Conservation (phyloP, 1,284 basidiomycete genomes). For the Marasmius tenuissimus region DNA sequence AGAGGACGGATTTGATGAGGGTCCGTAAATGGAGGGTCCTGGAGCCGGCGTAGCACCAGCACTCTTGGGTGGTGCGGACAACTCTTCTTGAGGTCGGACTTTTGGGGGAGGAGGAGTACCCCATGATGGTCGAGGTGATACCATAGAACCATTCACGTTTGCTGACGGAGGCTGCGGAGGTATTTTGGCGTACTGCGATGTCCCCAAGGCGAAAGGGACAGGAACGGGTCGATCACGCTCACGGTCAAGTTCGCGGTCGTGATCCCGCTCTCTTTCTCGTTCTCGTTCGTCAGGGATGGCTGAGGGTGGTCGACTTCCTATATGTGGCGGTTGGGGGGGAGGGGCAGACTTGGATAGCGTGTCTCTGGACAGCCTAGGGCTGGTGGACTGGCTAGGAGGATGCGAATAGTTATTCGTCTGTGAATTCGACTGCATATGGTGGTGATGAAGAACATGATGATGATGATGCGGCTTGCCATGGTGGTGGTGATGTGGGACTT, state of each 20-base stretch:
- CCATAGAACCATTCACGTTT: neutral
- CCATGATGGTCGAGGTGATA: constrained; percentile 9
- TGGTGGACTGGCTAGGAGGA: constrained; percentile 9
- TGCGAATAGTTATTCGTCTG: neutral
- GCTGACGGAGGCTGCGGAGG: neutral
- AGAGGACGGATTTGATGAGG: neutral
- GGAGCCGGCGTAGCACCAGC: neutral
- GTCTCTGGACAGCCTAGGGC: constrained; percentile 15
- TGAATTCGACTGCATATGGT: constrained; percentile 4
- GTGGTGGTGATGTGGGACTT: constrained; percentile 18
- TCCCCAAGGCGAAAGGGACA: constrained; percentile 13
- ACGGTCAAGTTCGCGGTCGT: constrained; percentile 1
- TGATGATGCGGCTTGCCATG: constrained; percentile 19
- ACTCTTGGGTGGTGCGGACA: neutral
- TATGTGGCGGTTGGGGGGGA: neutral
- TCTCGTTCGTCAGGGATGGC: constrained; percentile 13
- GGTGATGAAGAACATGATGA: constrained; percentile 20
- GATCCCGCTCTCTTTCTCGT: constrained; percentile 7
- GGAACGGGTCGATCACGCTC: constrained; percentile 11
- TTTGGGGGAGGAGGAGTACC: constrained; percentile 1
- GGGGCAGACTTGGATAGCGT: constrained; percentile 1
- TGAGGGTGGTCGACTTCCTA: constrained; percentile 15
- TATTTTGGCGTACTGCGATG: constrained; percentile 5
- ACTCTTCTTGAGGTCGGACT: neutral
- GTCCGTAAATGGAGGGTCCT: neutral